Evolutionary conservation across 768 basidiomycete genomes (phyloP).

Genomic region (Rubroboletus satanas): DNA sequence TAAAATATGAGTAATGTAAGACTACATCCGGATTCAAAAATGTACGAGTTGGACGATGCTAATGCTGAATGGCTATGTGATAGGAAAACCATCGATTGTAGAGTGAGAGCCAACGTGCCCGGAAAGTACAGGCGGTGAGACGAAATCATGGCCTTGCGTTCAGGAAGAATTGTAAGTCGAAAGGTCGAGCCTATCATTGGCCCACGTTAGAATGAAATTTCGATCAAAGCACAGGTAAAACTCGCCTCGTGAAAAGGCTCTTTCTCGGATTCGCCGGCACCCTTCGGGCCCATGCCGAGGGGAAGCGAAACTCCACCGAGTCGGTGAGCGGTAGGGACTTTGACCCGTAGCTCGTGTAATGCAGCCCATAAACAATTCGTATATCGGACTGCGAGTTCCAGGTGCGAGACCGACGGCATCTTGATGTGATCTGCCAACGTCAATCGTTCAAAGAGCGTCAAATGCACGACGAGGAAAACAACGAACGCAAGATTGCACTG

Average conservation of each 20-base stretch:
- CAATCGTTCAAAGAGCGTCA: slow-evolving; percentile 1
- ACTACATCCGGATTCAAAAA: slow-evolving; percentile 15
- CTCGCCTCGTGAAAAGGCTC: slow-evolving; percentile 37
- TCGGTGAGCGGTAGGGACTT: slow-evolving; percentile 37
- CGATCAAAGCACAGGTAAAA: not conserved
- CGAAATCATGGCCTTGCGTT: slow-evolving; percentile 41
- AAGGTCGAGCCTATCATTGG: slow-evolving; percentile 40
- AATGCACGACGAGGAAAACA: not conserved
- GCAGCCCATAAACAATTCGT: slow-evolving; percentile 58
- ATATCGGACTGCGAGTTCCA: slow-evolving; percentile 66
- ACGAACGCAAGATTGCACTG: slow-evolving; percentile 77
- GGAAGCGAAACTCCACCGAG: slow-evolving; percentile 47
- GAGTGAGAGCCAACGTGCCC: not conserved
- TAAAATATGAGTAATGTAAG: slow-evolving; percentile 30
- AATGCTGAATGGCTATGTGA: slow-evolving; percentile 7
- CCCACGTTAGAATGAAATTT: not conserved
- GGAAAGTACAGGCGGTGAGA: not conserved
- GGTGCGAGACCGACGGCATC: slow-evolving; percentile 49
- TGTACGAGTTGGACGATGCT: slow-evolving; percentile 16
- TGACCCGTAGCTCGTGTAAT: slow-evolving; percentile 48
- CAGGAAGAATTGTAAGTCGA: slow-evolving; percentile 54
- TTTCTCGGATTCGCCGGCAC: slow-evolving; percentile 29
- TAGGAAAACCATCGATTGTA: slow-evolving; percentile 2
- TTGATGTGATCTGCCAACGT: slow-evolving; percentile 45
- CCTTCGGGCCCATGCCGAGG: slow-evolving; percentile 26